phyloP scores from a whole-genome alignment of 345 rosid species.

The Arabidopsis arenosa region DNA sequence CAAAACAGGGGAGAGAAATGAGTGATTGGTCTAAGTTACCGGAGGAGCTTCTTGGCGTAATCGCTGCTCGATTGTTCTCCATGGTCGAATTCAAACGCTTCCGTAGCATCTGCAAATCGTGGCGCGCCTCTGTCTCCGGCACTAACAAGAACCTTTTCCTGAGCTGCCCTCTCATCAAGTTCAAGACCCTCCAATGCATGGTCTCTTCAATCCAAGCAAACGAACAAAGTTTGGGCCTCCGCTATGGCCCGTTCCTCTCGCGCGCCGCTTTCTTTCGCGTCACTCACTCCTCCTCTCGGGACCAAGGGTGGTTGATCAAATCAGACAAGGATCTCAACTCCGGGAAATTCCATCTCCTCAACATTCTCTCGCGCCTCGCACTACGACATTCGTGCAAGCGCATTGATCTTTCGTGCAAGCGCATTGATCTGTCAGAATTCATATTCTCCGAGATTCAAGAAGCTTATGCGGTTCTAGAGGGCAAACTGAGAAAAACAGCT shows the following conservation, averaged over 20 bases:
- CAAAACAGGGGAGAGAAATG: no score
- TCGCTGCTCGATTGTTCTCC: neutral
- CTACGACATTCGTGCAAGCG: no score
- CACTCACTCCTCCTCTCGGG: neutral
- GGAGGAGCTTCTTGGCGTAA: neutral
- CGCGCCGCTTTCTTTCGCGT: constrained; percentile 4
- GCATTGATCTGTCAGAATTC: neutral
- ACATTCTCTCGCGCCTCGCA: neutral
- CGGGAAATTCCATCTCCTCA: neutral
- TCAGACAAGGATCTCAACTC: neutral
- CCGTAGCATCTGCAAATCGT: constrained; percentile 11
- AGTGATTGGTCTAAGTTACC: constrained; percentile 11
- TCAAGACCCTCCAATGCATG: neutral
- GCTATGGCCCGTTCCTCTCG: neutral
- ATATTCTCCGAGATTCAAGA: constrained; percentile 6
- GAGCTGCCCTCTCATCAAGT: neutral
- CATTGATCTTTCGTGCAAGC: neutral
- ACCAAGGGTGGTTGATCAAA: constrained; percentile 3
- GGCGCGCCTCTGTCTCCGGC: constrained; percentile 17
- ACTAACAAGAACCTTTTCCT: neutral
- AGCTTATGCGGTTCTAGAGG: neutral
- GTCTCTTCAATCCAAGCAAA: neutral
- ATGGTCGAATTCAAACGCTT: constrained; percentile 1
- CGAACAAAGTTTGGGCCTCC: neutral
- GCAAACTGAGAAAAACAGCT: neutral